phyloP scores from a whole-genome alignment of 2,329 filamentous ascomycete genomes.

The Pyrenophora graminea region DNA sequence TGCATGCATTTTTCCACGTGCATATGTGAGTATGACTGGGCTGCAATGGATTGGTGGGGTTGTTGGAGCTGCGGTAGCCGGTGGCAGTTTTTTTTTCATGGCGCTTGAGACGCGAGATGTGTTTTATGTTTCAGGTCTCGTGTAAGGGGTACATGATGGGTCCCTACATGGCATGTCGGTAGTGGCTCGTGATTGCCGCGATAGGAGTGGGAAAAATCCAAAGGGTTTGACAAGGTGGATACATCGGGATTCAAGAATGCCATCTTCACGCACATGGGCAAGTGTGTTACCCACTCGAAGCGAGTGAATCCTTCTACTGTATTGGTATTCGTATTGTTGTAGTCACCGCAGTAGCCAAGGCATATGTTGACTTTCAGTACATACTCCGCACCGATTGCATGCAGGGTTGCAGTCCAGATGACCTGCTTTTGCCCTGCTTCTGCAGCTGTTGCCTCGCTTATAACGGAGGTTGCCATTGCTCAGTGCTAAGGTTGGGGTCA shows the following conservation, averaged over 20 bases:
- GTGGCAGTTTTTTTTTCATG: slow-evolving; percentile 1
- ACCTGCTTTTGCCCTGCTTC: slow-evolving; percentile 4
- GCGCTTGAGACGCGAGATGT: neutral
- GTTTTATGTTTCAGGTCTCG: too few species aligned
- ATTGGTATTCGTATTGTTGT: neutral
- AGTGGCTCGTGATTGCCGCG: slow-evolving; percentile 4
- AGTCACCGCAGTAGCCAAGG: too few species aligned
- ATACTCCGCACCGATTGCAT: neutral
- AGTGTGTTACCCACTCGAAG: neutral
- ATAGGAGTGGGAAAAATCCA: too few species aligned
- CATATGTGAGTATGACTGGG: slow-evolving; percentile 15
- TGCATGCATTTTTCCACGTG: slow-evolving; percentile 3
- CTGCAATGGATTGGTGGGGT: slow-evolving; percentile 1
- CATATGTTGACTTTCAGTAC: neutral
- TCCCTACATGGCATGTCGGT: neutral
- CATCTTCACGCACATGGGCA: neutral
- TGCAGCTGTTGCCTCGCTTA: slow-evolving; percentile 1
- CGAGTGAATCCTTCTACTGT: neutral
- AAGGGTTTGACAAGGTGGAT: too few species aligned
- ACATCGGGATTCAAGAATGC: neutral
- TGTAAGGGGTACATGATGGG: neutral
- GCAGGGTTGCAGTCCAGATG: slow-evolving; percentile 18
- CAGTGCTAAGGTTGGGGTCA: slow-evolving; percentile 40
- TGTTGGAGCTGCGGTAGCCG: neutral
- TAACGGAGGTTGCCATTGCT: slow-evolving; percentile 17